These are phyloP conservation scores for Ascochyta lentis DNA, from an alignment of 2,329 filamentous ascomycete genomes.

Conservation along the genomic window DNA sequence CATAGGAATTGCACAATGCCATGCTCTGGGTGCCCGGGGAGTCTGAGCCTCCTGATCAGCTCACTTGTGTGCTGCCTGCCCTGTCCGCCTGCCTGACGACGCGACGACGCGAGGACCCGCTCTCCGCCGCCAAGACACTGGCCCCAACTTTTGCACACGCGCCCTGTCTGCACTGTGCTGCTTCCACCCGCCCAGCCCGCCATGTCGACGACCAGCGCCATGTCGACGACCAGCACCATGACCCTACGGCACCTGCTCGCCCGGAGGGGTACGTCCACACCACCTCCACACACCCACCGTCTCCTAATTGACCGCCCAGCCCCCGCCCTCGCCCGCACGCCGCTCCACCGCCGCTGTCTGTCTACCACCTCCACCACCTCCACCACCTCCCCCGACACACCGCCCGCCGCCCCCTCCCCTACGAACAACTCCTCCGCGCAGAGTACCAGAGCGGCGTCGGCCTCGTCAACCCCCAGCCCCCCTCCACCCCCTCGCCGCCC, in stretches of 20 bases:
- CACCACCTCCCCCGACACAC: too few relatives aligned
- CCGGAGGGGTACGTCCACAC: slow-evolving; percentile 45
- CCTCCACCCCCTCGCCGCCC: background rate
- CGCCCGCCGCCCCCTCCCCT: too few relatives aligned
- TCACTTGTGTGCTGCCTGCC: too few relatives aligned
- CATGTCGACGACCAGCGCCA: slow-evolving; percentile 27
- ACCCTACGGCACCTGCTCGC: slow-evolving; percentile 52
- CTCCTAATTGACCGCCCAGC: background rate
- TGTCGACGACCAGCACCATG: slow-evolving; percentile 46
- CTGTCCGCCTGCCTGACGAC: too few relatives aligned
- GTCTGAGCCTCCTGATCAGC: too few relatives aligned
- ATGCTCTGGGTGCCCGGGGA: too few relatives aligned
- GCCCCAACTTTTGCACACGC: slow-evolving; percentile 8
- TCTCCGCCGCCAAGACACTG: slow-evolving; percentile 4
- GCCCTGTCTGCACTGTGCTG: too few relatives aligned
- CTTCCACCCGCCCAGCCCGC: background rate
- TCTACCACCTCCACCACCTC: slow-evolving; percentile 2
- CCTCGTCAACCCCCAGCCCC: background rate
- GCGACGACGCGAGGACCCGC: background rate
- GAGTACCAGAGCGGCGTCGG: slow-evolving; percentile 3
- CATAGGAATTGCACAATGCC: too few relatives aligned
- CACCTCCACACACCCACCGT: background rate
- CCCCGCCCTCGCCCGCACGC: slow-evolving; percentile 2
- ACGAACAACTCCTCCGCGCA: background rate
- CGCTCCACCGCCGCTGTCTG: background rate